Conservation (phyloP, 2,329 filamentous ascomycete genomes). For the Alternaria brassicae region DNA sequence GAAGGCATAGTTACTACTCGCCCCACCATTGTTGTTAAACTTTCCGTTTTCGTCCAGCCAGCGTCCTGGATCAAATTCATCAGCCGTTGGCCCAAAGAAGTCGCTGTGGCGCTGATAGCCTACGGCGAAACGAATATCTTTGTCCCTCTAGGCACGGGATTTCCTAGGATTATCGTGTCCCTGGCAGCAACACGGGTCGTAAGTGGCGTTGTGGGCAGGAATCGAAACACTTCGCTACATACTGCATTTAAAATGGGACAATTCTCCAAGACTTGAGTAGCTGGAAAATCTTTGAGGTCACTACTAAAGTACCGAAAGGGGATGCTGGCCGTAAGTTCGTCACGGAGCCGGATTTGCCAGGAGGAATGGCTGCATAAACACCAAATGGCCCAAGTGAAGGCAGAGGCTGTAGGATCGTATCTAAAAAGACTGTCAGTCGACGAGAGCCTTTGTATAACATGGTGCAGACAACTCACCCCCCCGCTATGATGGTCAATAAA, state of each 20-base stretch:
- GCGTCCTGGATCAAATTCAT: not conserved
- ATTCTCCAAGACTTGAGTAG: not conserved
- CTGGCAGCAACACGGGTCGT: not conserved
- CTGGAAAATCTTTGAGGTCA: not conserved
- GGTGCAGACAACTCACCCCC: too few species aligned
- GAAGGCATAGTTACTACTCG: slow-evolving; percentile 2
- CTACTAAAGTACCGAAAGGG: not conserved
- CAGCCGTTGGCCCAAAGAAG: not conserved
- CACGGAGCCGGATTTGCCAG: slow-evolving; percentile 1
- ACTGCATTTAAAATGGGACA: slow-evolving; percentile 1
- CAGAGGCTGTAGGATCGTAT: slow-evolving; percentile 1
- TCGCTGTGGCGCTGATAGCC: too few species aligned
- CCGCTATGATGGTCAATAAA: not conserved
- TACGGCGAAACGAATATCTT: too few species aligned
- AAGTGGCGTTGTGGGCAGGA: slow-evolving; percentile 1
- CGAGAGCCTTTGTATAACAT: too few species aligned
- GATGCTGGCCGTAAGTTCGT: not conserved
- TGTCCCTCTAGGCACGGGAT: not conserved
- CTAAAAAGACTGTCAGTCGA: too few species aligned
- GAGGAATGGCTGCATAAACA: not conserved
- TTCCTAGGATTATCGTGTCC: not conserved
- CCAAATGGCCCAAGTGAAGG: not conserved
- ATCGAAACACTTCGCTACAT: not conserved
- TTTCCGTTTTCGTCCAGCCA: slow-evolving; percentile 1
- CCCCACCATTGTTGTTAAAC: not conserved